Evolutionary conservation across 257 asterid genomes (phyloP).

Genomic region (Fraxinus americana): DNA sequence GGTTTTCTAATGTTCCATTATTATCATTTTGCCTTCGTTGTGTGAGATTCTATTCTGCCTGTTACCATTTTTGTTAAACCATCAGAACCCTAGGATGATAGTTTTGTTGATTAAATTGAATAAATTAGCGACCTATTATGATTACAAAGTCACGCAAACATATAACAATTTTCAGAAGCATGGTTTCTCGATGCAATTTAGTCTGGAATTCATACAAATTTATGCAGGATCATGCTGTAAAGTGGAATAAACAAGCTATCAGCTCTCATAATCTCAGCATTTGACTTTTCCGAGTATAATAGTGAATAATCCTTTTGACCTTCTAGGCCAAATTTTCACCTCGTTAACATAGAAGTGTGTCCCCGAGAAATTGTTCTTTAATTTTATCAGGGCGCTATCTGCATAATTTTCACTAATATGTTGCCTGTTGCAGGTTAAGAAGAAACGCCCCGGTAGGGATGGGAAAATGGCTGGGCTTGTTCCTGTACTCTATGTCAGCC

Average conservation of each 20-base stretch:
- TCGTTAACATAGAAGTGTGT: neutral
- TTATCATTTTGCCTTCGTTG: too few relatives aligned
- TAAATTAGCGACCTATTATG: neutral
- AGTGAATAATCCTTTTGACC: neutral
- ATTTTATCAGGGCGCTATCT: neutral
- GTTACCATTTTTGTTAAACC: neutral
- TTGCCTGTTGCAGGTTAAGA: slow-evolving; percentile 73
- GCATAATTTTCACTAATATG: slow-evolving; percentile 19
- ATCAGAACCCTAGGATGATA: neutral
- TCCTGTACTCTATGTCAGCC: slow-evolving; percentile 92
- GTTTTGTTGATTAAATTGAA: neutral
- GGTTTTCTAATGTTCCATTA: neutral
- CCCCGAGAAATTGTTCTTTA: neutral
- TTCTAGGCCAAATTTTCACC: neutral
- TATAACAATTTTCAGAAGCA: neutral
- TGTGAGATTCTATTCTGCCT: neutral
- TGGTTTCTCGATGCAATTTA: neutral
- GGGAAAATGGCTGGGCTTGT: slow-evolving; percentile 98
- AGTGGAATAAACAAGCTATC: neutral
- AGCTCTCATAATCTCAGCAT: neutral
- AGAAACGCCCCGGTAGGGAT: slow-evolving; percentile 93
- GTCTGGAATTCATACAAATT: neutral
- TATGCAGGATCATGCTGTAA: neutral
- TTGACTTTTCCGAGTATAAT: neutral
- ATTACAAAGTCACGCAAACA: neutral